These are phyloP conservation scores for Royoungia palumana DNA, from an alignment of 768 basidiomycete genomes.

Conservation along the genomic window DNA sequence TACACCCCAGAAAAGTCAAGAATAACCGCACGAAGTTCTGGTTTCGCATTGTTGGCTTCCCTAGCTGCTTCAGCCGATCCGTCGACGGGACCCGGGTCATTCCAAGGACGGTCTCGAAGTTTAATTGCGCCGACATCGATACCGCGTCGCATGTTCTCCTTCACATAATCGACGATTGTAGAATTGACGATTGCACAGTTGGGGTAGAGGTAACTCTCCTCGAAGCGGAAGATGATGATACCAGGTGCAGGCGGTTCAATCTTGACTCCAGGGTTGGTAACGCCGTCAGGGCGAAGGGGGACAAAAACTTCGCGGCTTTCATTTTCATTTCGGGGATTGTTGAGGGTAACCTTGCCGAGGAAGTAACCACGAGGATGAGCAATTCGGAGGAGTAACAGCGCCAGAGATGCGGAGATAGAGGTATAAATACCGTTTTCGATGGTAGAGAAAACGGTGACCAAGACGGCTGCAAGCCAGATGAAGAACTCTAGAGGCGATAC, in stretches of 20 bases:
- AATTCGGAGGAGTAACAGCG: conserved; percentile 78
- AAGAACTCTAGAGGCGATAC: conserved; percentile 90
- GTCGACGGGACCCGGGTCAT: conserved; percentile 75
- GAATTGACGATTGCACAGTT: conserved; percentile 70
- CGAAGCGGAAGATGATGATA: conserved; percentile 86
- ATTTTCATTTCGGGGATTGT: conserved; percentile 34
- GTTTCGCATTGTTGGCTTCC: conserved; percentile 50
- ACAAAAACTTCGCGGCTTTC: conserved; percentile 75
- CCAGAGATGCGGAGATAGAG: conserved; percentile 76
- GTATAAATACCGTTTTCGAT: conserved; percentile 93
- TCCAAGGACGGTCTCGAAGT: conserved; percentile 84
- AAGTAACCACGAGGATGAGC: conserved; percentile 88
- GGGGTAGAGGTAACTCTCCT: conserved; percentile 87
- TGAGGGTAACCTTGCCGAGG: conserved; percentile 78
- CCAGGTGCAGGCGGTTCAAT: conserved; percentile 81
- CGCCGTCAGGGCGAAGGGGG: conserved; percentile 59
- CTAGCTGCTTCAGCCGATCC: conserved; percentile 46
- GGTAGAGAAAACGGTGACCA: conserved; percentile 88
- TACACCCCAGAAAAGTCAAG: conserved; percentile 87
- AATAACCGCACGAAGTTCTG: conserved; percentile 79
- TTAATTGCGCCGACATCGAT: conserved; percentile 64
- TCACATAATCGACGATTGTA: conserved; percentile 77
- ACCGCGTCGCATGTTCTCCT: conserved; percentile 70
- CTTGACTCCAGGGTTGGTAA: conserved; percentile 66
- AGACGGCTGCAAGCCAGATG: conserved; percentile 83